Percentiles rank a stretch among this genome's conserved stretches.
These are phyloP conservation scores for California macrophylla DNA, from an alignment of 441 rosid species.

Conservation along the genomic window DNA sequence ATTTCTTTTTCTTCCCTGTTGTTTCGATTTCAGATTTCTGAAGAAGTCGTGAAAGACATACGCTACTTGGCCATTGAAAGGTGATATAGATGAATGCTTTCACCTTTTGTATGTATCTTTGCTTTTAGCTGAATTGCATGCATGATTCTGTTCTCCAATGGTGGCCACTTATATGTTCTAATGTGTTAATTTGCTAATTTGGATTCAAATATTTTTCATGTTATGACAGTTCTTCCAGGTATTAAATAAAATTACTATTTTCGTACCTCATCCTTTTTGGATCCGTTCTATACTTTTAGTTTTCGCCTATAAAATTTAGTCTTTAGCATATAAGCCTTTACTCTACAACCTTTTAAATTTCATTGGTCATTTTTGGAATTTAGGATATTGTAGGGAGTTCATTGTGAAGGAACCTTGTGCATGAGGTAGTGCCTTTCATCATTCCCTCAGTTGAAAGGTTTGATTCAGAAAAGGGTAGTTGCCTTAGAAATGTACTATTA, in stretches of 20 bases:
- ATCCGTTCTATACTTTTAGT: neutral
- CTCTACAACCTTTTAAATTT: neutral
- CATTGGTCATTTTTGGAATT: neutral
- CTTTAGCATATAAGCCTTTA: neutral
- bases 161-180: neutral
- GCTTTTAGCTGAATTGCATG: conserved; percentile 6
- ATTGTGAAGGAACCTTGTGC: neutral
- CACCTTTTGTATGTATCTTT: conserved; percentile 6
- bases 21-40: conserved; percentile 56
- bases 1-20: conserved; percentile 11
- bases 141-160: neutral
- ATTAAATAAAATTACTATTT: neutral
- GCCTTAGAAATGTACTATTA: neutral
- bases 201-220: neutral
- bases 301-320: neutral
- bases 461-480: neutral
- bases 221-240: neutral
- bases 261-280: neutral
- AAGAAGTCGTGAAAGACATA: conserved; percentile 72
- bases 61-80: conserved; percentile 63
- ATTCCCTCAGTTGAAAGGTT: neutral
- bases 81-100: conserved; percentile 30
- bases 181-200: neutral
- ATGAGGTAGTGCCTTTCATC: neutral
- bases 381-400: neutral